Conservation (phyloP, 345 rosid species). For the Linum usitatissimum region DNA sequence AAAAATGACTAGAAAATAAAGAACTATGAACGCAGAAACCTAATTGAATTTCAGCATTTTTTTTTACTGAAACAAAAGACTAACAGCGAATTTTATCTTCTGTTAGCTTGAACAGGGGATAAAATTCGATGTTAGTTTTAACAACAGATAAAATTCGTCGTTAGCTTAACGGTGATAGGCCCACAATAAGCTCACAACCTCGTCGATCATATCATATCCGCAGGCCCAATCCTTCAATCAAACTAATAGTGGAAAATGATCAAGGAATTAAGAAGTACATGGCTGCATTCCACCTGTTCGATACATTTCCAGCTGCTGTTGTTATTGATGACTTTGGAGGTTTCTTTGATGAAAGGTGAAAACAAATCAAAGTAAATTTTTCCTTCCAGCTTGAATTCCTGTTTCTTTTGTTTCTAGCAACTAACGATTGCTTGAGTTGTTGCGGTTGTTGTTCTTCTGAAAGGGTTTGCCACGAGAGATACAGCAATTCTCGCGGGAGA, state of each 20-base stretch:
- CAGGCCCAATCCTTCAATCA: too few species aligned
- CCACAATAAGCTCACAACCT: too few species aligned
- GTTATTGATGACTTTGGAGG: slow-evolving; percentile 75
- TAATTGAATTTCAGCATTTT: too few species aligned
- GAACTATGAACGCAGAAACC: too few species aligned
- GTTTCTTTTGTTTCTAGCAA: neutral
- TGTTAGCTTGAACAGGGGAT: too few species aligned
- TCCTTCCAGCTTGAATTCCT: neutral
- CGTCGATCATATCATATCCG: neutral
- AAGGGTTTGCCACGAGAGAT: slow-evolving; percentile 49
- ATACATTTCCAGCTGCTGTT: slow-evolving; percentile 41
- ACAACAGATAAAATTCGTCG: too few species aligned
- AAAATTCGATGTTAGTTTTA: too few species aligned
- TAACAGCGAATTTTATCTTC: too few species aligned
- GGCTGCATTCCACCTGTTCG: slow-evolving; percentile 75
- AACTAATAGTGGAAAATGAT: slow-evolving; percentile 71
- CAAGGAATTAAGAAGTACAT: slow-evolving; percentile 68
- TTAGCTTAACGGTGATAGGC: too few species aligned
- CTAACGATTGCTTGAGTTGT: neutral
- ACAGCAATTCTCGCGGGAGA: slow-evolving; percentile 60
- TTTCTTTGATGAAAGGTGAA: slow-evolving; percentile 49
- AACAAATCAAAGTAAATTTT: neutral
- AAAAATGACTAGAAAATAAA: too few species aligned
- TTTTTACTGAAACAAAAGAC: too few species aligned
- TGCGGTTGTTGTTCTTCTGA: neutral